Evolutionary conservation across 2,329 filamentous ascomycete genomes (phyloP).

Genomic region (Dactylellina sp.): DNA sequence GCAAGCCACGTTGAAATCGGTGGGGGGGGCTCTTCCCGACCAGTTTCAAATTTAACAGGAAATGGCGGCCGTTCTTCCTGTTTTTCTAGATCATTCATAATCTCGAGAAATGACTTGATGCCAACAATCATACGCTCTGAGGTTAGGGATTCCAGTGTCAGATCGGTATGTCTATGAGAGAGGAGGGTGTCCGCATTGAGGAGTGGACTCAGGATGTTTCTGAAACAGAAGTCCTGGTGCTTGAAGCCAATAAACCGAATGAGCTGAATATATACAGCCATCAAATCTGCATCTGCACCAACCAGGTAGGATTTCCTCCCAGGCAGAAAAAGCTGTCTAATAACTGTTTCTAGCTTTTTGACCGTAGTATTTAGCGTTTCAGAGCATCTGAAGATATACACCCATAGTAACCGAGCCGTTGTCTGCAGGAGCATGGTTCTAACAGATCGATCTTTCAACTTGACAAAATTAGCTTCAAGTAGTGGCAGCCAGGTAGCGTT

Average conservation of each 20-base stretch:
- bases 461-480: constrained; percentile 74
- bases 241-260: constrained; percentile 95
- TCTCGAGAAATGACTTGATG: constrained; percentile 90
- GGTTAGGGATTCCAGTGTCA: constrained; percentile 91
- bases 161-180: constrained; percentile 60
- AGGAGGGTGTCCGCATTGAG: constrained; percentile 83
- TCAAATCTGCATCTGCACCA: constrained; percentile 83
- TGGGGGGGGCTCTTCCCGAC: constrained; percentile 59
- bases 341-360: constrained; percentile 88
- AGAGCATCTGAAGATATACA: constrained; percentile 85
- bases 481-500: constrained; percentile 86
- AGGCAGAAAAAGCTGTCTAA: constrained; percentile 82
- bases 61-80: constrained; percentile 84
- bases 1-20: constrained; percentile 62
- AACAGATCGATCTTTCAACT: constrained; percentile 83
- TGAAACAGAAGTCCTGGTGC: constrained; percentile 92
- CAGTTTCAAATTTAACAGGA: constrained; percentile 70
- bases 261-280: constrained; percentile 90
- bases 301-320: constrained; percentile 78
- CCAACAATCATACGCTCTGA: constrained; percentile 98
- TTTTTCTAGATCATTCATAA: constrained; percentile 92
- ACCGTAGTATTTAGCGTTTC: constrained; percentile 76
- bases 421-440: constrained; percentile 86
- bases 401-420: constrained; percentile 91
- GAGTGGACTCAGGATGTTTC: constrained; percentile 90